Conservation (phyloP, 768 basidiomycete genomes). For the Rickenella mellea region DNA sequence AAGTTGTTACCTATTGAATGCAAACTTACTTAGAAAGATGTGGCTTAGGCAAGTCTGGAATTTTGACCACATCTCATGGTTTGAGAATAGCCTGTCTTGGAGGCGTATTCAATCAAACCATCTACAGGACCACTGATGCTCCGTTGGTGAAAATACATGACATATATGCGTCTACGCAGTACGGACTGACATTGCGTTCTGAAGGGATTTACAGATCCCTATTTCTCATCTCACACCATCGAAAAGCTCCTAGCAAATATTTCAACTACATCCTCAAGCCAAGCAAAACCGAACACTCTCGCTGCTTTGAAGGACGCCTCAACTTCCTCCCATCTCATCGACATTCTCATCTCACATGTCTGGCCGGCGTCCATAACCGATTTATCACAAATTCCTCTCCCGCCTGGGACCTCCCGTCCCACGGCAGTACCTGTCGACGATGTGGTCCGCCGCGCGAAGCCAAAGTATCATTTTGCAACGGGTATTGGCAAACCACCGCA, state of each 20-base stretch:
- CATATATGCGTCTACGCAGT: neutral
- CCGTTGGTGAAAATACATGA: slow-evolving; percentile 43
- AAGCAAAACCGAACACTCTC: slow-evolving; percentile 43
- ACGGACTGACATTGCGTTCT: slow-evolving; percentile 2
- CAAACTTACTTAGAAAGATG: slow-evolving; percentile 3
- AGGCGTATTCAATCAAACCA: slow-evolving; percentile 57
- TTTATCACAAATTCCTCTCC: slow-evolving; percentile 45
- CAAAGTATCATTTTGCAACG: slow-evolving; percentile 81
- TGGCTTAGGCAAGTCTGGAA: slow-evolving; percentile 66
- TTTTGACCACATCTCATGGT: slow-evolving; percentile 70
- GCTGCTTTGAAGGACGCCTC: slow-evolving; percentile 57
- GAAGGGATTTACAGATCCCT: slow-evolving; percentile 71
- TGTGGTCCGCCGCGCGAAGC: slow-evolving; percentile 54
- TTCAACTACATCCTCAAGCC: slow-evolving; percentile 34
- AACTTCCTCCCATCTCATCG: slow-evolving; percentile 55
- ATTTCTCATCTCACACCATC: slow-evolving; percentile 59
- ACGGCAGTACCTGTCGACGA: slow-evolving; percentile 57
- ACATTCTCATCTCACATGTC: slow-evolving; percentile 74
- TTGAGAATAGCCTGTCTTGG: slow-evolving; percentile 82
- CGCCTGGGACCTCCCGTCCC: slow-evolving; percentile 33
- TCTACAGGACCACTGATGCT: slow-evolving; percentile 50
- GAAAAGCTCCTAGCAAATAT: slow-evolving; percentile 68
- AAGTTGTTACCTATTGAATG: slow-evolving; percentile 19
- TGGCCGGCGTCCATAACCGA: slow-evolving; percentile 63
- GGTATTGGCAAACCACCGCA: slow-evolving; percentile 52